Evolutionary conservation across 805 yeast species (phyloP), one percentile per base, ranked within the genome.

Genomic region (Candida corydali): DNA sequence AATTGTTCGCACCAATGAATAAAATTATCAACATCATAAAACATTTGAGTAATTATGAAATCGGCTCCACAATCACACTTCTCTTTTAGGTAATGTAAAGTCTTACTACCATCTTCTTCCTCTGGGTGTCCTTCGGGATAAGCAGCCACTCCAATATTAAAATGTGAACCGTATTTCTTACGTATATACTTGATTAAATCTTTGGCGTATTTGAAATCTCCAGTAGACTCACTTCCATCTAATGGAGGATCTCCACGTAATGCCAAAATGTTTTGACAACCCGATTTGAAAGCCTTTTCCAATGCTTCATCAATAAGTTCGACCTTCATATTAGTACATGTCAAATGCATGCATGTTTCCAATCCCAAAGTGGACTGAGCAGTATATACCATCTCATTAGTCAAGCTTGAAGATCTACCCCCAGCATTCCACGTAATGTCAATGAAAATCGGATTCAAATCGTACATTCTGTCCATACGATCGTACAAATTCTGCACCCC

Each of bases 391-490:
- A 93, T 82, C 47, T 93, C 98, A 24, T 88, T 83, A 17, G 98
- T 88, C 45, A 88, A 65, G 29, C 79, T 78, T 5, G 94, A 80
- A 34, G 83, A 63, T 32, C 94, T 73, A 5, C 98, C 98, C 27
- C 98, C 98, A 3, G 98, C 98, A 54, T 91, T 91, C 98, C 98
- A 93, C 1, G 98, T 93, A 45, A 93, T 85, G 56, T 93, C 98
- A 41, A 93, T 80, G 60, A 93, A 93, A 45, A 85, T 78, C 2
- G 98, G 98, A 45, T 80, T 81, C 50, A 87, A 70, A 46, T 85
- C 86, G 60, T 86, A 87, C 98, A 93, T 93, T 59, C 96, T 78
- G 55, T 93, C 98, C 89, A 93, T 91, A 56, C 98, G 75, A 59
- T 93, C 98, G 65, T 89, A 91, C 41, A 93, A 70, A 57, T 93